A percentile compares a stretch with the other conserved stretches of the same genome.
Conservation (phyloP, 768 basidiomycete species). For the Chiua virens region DNA sequence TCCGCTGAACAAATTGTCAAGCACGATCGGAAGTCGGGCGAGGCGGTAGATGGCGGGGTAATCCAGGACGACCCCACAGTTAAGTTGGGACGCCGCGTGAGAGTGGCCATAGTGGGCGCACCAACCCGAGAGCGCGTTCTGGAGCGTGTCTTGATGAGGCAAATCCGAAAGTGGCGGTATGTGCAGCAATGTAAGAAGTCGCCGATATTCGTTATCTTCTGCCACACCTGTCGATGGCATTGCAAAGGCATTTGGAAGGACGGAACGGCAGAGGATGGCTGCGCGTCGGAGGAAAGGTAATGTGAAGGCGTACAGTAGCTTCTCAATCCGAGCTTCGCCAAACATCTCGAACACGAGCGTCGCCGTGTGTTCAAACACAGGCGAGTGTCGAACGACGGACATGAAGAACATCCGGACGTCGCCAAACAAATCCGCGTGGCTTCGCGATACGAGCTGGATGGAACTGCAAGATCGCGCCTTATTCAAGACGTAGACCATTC, state of each 20-base stretch:
- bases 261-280: slow-evolving; percentile 78
- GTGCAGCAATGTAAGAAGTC: slow-evolving; percentile 70
- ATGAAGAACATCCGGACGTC: slow-evolving; percentile 88
- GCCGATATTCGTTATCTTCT: slow-evolving; percentile 70
- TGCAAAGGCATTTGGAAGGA: slow-evolving; percentile 64
- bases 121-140: slow-evolving; percentile 88
- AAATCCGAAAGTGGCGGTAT: slow-evolving; percentile 81
- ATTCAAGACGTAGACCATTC: slow-evolving; percentile 79
- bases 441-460: slow-evolving; percentile 43
- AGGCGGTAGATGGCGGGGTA: slow-evolving; percentile 83
- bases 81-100: slow-evolving; percentile 74
- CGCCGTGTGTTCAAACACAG: slow-evolving; percentile 82
- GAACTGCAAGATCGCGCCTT: slow-evolving; percentile 60
- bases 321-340: slow-evolving; percentile 83
- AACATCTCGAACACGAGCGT: slow-evolving; percentile 77
- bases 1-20: slow-evolving; percentile 82
- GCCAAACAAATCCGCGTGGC: slow-evolving; percentile 75
- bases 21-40: slow-evolving; percentile 72
- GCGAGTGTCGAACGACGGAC: slow-evolving; percentile 87
- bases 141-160: slow-evolving; percentile 82
- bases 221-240: slow-evolving; percentile 37
- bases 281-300: slow-evolving; percentile 90
- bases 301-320: slow-evolving; percentile 82
- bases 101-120: slow-evolving; percentile 85
- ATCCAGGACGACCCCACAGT: slow-evolving; percentile 79